Evolutionary conservation across 495 filamentous ascomycete genomes (phyloP).

Genomic region (Penicillium pulvis): DNA sequence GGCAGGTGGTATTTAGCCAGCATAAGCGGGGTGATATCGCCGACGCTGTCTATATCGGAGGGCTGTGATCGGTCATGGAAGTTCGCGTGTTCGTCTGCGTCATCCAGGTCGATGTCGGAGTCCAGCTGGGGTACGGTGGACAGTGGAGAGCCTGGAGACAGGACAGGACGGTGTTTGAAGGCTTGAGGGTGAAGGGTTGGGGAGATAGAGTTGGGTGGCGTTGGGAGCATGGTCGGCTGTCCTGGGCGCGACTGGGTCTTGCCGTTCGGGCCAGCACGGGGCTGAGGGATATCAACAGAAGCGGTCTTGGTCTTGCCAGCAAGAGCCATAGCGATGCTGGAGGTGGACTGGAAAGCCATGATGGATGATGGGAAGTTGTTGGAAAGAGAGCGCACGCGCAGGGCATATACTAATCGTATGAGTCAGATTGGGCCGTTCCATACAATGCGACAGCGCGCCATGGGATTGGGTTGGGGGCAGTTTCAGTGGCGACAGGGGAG

Average conservation of each 20-base stretch:
- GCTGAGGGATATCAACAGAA: constrained; percentile 72
- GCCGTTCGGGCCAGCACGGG: constrained; percentile 61
- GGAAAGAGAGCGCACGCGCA: constrained; percentile 11
- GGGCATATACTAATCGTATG: constrained; percentile 17
- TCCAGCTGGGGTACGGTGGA: constrained; percentile 68
- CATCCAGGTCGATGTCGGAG: constrained; percentile 85
- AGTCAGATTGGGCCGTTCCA: constrained; percentile 31
- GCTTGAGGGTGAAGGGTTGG: constrained; percentile 82
- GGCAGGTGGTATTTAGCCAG: constrained; percentile 92
- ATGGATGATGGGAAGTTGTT: constrained; percentile 19
- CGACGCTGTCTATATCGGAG: constrained; percentile 65
- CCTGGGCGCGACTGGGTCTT: constrained; percentile 57
- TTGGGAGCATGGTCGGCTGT: constrained; percentile 69
- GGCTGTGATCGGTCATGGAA: constrained; percentile 42
- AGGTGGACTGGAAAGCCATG: constrained; percentile 54
- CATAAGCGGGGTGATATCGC: constrained; percentile 81
- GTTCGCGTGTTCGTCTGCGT: constrained; percentile 58
- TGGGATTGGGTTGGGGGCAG: constrained; percentile 15
- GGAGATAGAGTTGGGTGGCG: constrained; percentile 95
- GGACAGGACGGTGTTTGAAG: constrained; percentile 53
- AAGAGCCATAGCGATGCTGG: constrained; percentile 65
- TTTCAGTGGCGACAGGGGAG: constrained; percentile 22
- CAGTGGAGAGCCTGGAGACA: constrained; percentile 50
- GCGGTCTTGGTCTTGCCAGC: constrained; percentile 62
- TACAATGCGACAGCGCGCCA: constrained; percentile 23